These are phyloP conservation scores for Talaromyces sp. DNA, from an alignment of 2,329 filamentous ascomycete genomes.

Conservation along the genomic window DNA sequence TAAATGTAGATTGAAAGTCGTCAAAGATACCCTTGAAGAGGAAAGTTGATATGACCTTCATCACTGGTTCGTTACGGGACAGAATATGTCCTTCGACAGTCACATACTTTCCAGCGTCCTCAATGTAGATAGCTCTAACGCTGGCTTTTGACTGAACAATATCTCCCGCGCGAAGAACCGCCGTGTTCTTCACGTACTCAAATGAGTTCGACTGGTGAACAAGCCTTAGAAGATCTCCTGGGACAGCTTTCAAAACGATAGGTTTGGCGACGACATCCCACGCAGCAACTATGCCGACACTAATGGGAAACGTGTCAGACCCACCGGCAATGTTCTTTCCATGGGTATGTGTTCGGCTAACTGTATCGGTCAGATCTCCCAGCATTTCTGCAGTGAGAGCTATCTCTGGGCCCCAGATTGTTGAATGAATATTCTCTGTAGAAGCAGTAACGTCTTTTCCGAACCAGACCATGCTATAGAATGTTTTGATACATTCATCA, in stretches of 20 bases:
- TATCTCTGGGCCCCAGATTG: constrained; percentile 1
- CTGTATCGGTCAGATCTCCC: not conserved
- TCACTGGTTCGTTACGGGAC: constrained; percentile 76
- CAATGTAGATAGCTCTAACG: constrained; percentile 84
- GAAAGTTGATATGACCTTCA: constrained; percentile 99
- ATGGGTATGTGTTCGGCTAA: not conserved
- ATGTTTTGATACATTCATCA: constrained; percentile 98
- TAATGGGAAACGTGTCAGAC: not conserved
- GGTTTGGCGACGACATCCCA: constrained; percentile 1
- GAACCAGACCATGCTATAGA: constrained; percentile 98
- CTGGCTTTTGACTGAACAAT: constrained; percentile 87
- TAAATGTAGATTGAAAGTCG: constrained; percentile 97
- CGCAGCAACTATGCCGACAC: not conserved
- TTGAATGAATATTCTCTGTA: not conserved
- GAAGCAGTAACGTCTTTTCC: constrained; percentile 42
- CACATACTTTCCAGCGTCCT: constrained; percentile 98
- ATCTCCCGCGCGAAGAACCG: constrained; percentile 92
- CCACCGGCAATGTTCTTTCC: not conserved
- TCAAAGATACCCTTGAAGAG: constrained; percentile 88
- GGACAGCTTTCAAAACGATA: not conserved
- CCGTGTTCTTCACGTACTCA: constrained; percentile 87
- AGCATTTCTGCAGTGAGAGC: not conserved
- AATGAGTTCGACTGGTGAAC: constrained; percentile 96
- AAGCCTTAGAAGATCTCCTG: constrained; percentile 85
- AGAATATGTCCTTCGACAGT: constrained; percentile 95